A percentile compares a stretch with the other conserved stretches of the same genome.
Evolutionary conservation across 176 grass and related monocot genomes (phyloP).

Genomic region (Avena eriantha): DNA sequence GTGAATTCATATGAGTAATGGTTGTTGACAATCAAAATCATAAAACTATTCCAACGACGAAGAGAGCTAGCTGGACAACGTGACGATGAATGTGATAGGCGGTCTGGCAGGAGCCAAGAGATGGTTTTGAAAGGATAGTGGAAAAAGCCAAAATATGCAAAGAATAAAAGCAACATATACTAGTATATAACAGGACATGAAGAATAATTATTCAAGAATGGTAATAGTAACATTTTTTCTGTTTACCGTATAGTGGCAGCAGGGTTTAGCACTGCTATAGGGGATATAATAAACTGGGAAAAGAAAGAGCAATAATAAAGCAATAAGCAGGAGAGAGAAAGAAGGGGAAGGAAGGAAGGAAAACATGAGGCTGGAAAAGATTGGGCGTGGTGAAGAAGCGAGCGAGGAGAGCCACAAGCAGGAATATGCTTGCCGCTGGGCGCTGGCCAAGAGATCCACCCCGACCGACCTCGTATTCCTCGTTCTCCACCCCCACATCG

Average conservation of each 20-base stretch:
- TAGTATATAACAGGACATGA: background rate
- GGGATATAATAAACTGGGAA: no score
- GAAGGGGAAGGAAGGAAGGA: no score
- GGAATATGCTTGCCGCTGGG: background rate
- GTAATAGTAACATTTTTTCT: background rate
- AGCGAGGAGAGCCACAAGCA: slow-evolving; percentile 42
- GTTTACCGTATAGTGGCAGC: background rate
- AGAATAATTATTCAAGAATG: background rate
- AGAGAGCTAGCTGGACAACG: background rate
- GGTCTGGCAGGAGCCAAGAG: background rate
- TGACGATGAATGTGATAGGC: background rate
- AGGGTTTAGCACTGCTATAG: background rate
- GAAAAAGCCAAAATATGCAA: background rate
- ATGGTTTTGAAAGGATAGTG: background rate
- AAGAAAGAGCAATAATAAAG: background rate
- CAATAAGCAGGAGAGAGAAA: background rate
- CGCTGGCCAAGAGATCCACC: background rate
- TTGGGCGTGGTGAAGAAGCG: background rate
- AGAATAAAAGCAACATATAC: no score
- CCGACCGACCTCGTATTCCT: slow-evolving; percentile 43
- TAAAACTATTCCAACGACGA: background rate
- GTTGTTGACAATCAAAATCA: background rate
- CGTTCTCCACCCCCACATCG: background rate
- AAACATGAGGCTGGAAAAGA: slow-evolving; percentile 23
- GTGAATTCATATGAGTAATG: background rate